Evolutionary conservation across 257 asterid genomes (phyloP), one percentile per base, ranked within the genome.

Genomic region (Pogostemon cablin): DNA sequence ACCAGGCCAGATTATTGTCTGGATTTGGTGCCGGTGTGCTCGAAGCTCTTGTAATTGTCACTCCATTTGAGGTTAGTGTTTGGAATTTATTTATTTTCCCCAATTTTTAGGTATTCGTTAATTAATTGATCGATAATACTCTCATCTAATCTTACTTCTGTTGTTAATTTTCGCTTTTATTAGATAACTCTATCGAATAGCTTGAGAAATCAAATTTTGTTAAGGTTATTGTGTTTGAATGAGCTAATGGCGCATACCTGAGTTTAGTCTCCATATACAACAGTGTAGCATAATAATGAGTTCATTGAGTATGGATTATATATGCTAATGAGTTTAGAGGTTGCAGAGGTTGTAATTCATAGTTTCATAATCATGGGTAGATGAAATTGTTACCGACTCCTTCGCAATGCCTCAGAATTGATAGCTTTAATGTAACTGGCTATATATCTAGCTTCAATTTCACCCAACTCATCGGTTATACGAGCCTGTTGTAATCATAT

Each of bases 1-100:
- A 90, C 50, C 81, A 79, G 4, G 99, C 88, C 10, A 75, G 99
- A 77, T n/a, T 93, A 72, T 38, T 89, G 38, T 76, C 99, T 44
- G 99, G 99, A 42, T 91, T 93, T 56, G 98, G 99, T n/a, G 99
- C 99, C 3, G 99, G 99, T 25, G 97, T 91, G 73, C 90, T 93
- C 44, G 99, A 93, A 81, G 99, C 99, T 65, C 96, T 93, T 37
- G 87, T 84, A 74, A 85, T 93, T 44, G 99, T 93, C 56, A 93
- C 99, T 17, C 99, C 99, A 1, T 93, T 93, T 79, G 99, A 93
- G 99, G 99, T 93, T 47, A 47, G 86, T 62, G 9, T 35, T 25
- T 11, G 37, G 25, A 38, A 7, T 63, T 20, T 40, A 25, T 25
- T 25, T 25, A 25, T 11, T 12, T 11, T 10, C 9, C 48, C 34